Conservation (phyloP, 306 rosid species). For the Arachis stenosperma region DNA sequence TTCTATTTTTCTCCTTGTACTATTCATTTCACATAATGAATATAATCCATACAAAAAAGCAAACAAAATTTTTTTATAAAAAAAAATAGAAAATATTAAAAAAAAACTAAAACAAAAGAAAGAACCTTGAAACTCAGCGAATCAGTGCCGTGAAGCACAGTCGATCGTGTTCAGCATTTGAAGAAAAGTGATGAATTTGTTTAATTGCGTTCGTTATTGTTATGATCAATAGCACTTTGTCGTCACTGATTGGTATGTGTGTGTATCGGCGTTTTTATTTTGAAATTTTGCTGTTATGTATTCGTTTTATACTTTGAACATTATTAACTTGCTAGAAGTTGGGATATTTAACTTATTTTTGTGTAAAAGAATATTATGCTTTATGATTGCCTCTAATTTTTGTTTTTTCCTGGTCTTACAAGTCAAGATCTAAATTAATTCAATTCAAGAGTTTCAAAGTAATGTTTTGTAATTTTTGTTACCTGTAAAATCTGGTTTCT, state of each 20-base stretch:
- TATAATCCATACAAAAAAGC: background rate
- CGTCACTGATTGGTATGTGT: slow-evolving; percentile 42
- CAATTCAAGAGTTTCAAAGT: slow-evolving; percentile 26
- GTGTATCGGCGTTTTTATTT: slow-evolving; percentile 18
- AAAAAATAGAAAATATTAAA: too few relatives aligned
- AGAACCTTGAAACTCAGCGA: slow-evolving; percentile 44
- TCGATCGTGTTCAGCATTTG: slow-evolving; percentile 54
- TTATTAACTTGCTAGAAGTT: slow-evolving; percentile 29
- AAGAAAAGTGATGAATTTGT: slow-evolving; percentile 43
- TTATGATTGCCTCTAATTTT: slow-evolving; percentile 25
- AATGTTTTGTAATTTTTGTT: slow-evolving; percentile 7
- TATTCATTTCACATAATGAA: background rate
- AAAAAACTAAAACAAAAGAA: slow-evolving; percentile 7
- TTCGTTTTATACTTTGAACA: slow-evolving; percentile 25
- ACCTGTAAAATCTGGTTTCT: slow-evolving; percentile 28
- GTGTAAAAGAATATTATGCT: slow-evolving; percentile 31
- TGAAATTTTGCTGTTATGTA: slow-evolving; percentile 25
- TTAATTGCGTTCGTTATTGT: slow-evolving; percentile 45
- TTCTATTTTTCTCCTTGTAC: slow-evolving; percentile 9
- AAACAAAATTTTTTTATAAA: too few relatives aligned
- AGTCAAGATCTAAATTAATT: slow-evolving; percentile 46
- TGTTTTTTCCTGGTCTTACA: slow-evolving; percentile 27
- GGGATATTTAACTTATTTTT: slow-evolving; percentile 34
- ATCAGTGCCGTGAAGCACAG: slow-evolving; percentile 54
- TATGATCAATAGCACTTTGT: slow-evolving; percentile 41